Evolutionary conservation across 78 protist species (phyloP), one percentile per base, ranked within the genome.

Genomic region (Monocercomonoides exilis): DNA sequence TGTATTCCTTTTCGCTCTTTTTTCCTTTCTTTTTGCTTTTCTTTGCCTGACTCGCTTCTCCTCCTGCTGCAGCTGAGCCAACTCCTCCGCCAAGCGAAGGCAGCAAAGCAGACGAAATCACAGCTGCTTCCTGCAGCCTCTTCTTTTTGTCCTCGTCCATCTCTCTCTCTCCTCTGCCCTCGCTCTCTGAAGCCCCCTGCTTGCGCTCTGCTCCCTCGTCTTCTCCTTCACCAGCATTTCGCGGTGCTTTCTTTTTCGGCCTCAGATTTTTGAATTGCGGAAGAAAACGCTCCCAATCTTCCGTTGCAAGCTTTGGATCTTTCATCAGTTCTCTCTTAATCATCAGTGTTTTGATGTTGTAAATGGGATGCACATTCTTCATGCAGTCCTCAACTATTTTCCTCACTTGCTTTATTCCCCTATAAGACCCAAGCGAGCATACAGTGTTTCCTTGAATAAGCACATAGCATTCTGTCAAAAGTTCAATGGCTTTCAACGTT

Each of bases 371-470:
- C 11, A 97, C 87, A 90, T 98, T 98, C 63, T 91, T 85, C 97
- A 98, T 92, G 90, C 98, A 95, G 89, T 97, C 99, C 29, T 90
- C 94, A 3, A 96, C 96, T 0, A 98, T 89, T 54, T 88, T 85
- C 3, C 97, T 87, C 2, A 94, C 98, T 35, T 44, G 81, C 44
- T 91, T 90, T 79, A 95, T 43, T 11, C 98, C 97, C 45, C 93
- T 81, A 93, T 84, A 77, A 34, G 92, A 77, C 2, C 99, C 99
- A 87, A 98, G 96, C 1, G 85, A 85, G 0, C 95, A 11, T 6
- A 98, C 99, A 0, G 99, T 98, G 81, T 94, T 96, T 2, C 99
- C 99, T 77, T 98, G 99, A 2, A 98, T 95, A 41, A 96, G 54
- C 0, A 98, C 90, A 86, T 97, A 97, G 89, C 98, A 95, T 2